Percentiles rank a stretch among this genome's conserved stretches.
Conservation (phyloP, 2,329 filamentous ascomycete species). For the Thelonectria blattea region DNA sequence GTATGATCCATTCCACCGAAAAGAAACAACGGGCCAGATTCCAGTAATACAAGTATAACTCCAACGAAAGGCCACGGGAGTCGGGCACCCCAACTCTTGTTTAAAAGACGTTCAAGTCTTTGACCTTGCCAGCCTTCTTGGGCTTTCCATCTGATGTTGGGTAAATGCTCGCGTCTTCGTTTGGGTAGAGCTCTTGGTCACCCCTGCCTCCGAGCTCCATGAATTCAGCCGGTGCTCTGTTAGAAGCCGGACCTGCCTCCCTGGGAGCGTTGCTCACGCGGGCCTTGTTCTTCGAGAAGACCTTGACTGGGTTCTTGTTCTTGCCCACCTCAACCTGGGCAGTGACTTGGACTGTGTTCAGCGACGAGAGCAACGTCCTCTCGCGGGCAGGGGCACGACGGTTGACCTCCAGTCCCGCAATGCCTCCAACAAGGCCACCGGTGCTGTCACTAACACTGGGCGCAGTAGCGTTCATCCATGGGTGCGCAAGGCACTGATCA, state of each 20-base stretch:
- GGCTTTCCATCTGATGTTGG: constrained; percentile 43
- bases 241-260: constrained; percentile 71
- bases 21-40: constrained; percentile 8
- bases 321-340: constrained; percentile 61
- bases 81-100: constrained; percentile 1
- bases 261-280: constrained; percentile 48
- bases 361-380: constrained; percentile 80
- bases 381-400: constrained; percentile 81
- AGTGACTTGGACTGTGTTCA: constrained; percentile 73
- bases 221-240: constrained; percentile 76
- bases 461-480: constrained; percentile 75
- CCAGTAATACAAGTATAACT: constrained; percentile 9
- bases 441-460: constrained; percentile 81
- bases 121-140: constrained; percentile 40
- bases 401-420: constrained; percentile 82
- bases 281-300: constrained; percentile 73
- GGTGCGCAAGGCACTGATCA: constrained; percentile 88
- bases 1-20: constrained; percentile 12
- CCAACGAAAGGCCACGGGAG: background rate
- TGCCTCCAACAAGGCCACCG: constrained; percentile 86
- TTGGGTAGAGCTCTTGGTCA: constrained; percentile 76
- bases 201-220: constrained; percentile 85
- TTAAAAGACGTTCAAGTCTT: constrained; percentile 2
- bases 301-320: constrained; percentile 68
- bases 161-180: constrained; percentile 63